Base-by-base conservation (phyloP, 129 eudicot genomes). In the Flaveria brownii region DNA sequence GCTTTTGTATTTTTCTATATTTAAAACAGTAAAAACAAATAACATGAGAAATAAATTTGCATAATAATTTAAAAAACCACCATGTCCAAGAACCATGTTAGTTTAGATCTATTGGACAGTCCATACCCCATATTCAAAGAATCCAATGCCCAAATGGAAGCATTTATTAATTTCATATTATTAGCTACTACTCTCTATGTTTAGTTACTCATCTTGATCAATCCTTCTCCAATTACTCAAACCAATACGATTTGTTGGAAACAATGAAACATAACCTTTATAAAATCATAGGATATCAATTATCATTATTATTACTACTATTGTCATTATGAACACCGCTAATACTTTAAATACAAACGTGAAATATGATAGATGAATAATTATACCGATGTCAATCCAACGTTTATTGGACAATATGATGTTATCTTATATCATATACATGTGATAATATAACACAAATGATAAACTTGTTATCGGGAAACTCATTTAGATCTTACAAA, bases 51-150 rank as follows among this genome's bases (percentile, higher is more conserved):
- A 72, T 56, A 39, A 59, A 73, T 42, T 42, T 59, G 43, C 57
- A 42, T 59, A 60, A 59, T 28, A 74, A 74, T 74, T 36, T 57
- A 73, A 8, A 42, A 73, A 62, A 61, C 33, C 6, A 36, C 20
- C 26, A 16, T 47, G 71, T 55, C 67, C 79, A 75, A 75, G 45
- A 75, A n/a, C 71, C 79, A 62, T 75, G 79, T 47, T 62, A 47
- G 79, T 63, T 75, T 63, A 62, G 79, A 75, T 75, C 68, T 63
- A 75, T 47, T 62, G 54, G 71, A 62, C 71, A 75, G 46, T 55
- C 61, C 79, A 75, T 75, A 65, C 79, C 71, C 79, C 79, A 49
- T 26, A 47, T 75, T 75, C 20, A 9, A 46, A 62, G 79, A 75
- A 75, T 75, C 79, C 79, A 63, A 75, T 62, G 79, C 62, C 54